Base-by-base conservation (phyloP, 139 green algal species). In the Trebouxia sp. region DNA sequence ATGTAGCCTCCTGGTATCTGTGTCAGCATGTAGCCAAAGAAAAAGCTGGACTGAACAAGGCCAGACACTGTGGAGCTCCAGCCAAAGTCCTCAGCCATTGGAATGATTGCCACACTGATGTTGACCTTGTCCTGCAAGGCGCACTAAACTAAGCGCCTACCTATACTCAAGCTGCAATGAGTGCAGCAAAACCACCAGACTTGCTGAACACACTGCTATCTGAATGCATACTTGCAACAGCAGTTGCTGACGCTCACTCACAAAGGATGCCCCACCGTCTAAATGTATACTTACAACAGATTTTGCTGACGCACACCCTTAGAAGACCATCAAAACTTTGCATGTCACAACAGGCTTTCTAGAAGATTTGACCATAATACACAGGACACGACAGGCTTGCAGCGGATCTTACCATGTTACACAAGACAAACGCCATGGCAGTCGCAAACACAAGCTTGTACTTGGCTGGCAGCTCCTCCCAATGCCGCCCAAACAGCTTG, bases 71-170 rank as follows among this genome's bases (percentile, higher is more conserved):
- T 92, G 24, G 90, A 85, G 50, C 75, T 89, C 96, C 97, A 99
- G 32, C 93, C 94, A 85, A 97, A 95, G 48, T 99, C 92, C 20
- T 92, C 86, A 9, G 94, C 87, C 95, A 99, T 99, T 6, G 97
- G 94, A 47, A 99, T 97, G 82, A 99, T 97, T 42, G 96, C 96
- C 1, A 99, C 89, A 7, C 85, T 94, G 75, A 99, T 96, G 88
- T 99, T 99, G 42, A 98, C 91, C 83, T 97, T 94, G 87, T 94
- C 88, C 82, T 89, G 75, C 62, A 79, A 24, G n/a, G n/a, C n/a
- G n/a, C n/a, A n/a, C n/a, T n/a, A n/a, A n/a, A n/a, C n/a, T n/a
- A 14, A 22, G 65, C 11, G 8, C 38, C 24, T 39, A 65, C n/a
- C n/a, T n/a, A n/a, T n/a, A n/a, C n/a, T n/a, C n/a, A n/a, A n/a